Percentiles rank a stretch among this genome's conserved stretches.
Conservation (phyloP, 805 yeast genomes). For the Ascoidea rubescens region DNA sequence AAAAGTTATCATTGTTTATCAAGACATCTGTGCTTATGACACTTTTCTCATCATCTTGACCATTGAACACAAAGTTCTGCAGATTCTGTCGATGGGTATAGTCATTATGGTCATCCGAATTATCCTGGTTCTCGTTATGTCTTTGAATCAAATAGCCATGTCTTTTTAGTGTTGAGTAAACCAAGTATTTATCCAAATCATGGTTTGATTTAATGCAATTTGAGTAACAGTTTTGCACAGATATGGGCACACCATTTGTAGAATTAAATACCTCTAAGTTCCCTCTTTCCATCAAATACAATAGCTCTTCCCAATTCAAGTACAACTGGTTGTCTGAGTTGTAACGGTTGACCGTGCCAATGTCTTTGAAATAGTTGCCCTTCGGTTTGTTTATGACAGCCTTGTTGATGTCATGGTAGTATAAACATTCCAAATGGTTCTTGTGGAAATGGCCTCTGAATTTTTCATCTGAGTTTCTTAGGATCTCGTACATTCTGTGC, state of each 20-base stretch:
- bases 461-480: neutral
- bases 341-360: slow-evolving; percentile 33
- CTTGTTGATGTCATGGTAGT: slow-evolving; percentile 16
- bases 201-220: slow-evolving; percentile 22
- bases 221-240: slow-evolving; percentile 41
- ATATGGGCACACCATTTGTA: slow-evolving; percentile 21
- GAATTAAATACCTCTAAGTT: slow-evolving; percentile 19
- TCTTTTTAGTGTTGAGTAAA: slow-evolving; percentile 48
- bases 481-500: slow-evolving; percentile 7
- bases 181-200: slow-evolving; percentile 34
- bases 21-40: neutral
- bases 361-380: slow-evolving; percentile 48
- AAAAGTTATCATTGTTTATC: neutral
- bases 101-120: neutral
- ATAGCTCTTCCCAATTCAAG: slow-evolving; percentile 44
- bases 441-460: slow-evolving; percentile 16
- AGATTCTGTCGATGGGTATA: too few species aligned
- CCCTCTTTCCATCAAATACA: slow-evolving; percentile 63
- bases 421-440: slow-evolving; percentile 30
- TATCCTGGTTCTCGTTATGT: slow-evolving; percentile 1
- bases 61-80: too few species aligned
- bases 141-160: slow-evolving; percentile 49
- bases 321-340: slow-evolving; percentile 23
- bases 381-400: slow-evolving; percentile 26
- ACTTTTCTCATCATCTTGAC: neutral